Evolutionary conservation across 768 basidiomycete genomes (phyloP), one percentile per base, ranked within the genome.

Genomic region (Suillus ampliporus): DNA sequence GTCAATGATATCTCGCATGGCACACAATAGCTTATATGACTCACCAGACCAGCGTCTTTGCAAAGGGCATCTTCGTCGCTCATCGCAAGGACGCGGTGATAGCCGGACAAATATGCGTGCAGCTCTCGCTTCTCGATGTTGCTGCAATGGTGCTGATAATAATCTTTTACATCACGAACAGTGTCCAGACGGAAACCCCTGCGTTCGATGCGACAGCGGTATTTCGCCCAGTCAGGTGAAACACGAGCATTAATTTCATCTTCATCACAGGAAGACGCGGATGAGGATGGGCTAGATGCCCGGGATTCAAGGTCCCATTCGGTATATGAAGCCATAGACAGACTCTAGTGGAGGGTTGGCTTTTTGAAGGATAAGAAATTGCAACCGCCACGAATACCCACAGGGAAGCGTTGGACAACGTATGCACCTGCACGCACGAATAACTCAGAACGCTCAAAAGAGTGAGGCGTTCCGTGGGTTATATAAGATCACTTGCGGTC

Each of bases 281-380:
- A 84, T 19, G 82, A 83, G 2, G 79, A 74, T 11, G 82, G 75
- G 38, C 82, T 81, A 15, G 77, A 76, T 2, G 80, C 77, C 28
- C 37, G 26, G 47, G 70, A 76, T 8, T 67, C 71, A 35, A 59
- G 56, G 2, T 73, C 67, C 68, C 64, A 70, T 2, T 71, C 69
- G 26, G 88, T 86, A 86, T 91, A 93, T 71, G 89, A 90, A 75
- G 90, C 86, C 68, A 86, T 89, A 56, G 10, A 87, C 85, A 73
- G 77, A 83, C n/a, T n/a, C n/a, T 28, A 91, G 90, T 76, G 88
- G 37, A 31, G 56, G 23, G n/a, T 31, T 40, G 5, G 38, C 8
- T 31, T 40, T 48, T 47, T 38, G 58, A 57, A 56, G 23, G 54
- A 41, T 34, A 37, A 58, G 56, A 41, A 48, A 63, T 63, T 34